Evolutionary conservation across 2,329 filamentous ascomycete genomes (phyloP).

Genomic region (Claviceps fusiformis): DNA sequence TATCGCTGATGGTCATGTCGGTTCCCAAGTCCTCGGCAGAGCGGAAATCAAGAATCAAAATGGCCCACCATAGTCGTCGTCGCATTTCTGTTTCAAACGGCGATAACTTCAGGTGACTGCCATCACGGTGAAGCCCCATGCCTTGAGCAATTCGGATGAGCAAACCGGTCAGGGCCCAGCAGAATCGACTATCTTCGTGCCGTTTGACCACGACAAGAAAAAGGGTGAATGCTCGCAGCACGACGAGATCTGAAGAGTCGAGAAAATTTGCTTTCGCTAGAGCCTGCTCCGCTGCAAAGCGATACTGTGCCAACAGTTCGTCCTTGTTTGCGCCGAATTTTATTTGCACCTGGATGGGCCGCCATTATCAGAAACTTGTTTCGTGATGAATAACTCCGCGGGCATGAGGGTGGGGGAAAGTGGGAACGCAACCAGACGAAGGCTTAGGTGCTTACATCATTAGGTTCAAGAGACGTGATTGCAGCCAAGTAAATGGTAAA

Average conservation of each 20-base stretch:
- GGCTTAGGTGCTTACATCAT: slow-evolving; percentile 31
- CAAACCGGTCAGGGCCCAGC: slow-evolving; percentile 47
- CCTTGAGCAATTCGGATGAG: slow-evolving; percentile 45
- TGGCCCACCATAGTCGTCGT: slow-evolving; percentile 47
- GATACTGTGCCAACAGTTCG: slow-evolving; percentile 32
- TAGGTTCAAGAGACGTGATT: slow-evolving; percentile 45
- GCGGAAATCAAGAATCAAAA: slow-evolving; percentile 42
- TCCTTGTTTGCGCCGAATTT: slow-evolving; percentile 31
- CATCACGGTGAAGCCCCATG: slow-evolving; percentile 47
- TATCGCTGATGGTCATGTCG: slow-evolving; percentile 28
- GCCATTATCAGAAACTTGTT: not conserved
- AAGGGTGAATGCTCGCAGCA: slow-evolving; percentile 44
- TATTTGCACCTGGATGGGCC: slow-evolving; percentile 15
- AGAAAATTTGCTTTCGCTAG: slow-evolving; percentile 45
- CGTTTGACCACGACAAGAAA: slow-evolving; percentile 37
- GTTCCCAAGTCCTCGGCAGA: slow-evolving; percentile 40
- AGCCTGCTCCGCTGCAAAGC: slow-evolving; percentile 41
- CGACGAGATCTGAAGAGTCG: slow-evolving; percentile 39
- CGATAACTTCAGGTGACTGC: slow-evolving; percentile 33
- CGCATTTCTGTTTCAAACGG: slow-evolving; percentile 48
- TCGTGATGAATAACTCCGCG: not conserved
- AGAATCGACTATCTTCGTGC: slow-evolving; percentile 36
- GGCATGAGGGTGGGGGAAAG: not conserved
- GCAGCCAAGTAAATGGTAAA: slow-evolving; percentile 49
- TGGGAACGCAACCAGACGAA: not conserved